Evolutionary conservation across 1,139 yeast species (phyloP).

Genomic region (Entelexis paramagnoliae): DNA sequence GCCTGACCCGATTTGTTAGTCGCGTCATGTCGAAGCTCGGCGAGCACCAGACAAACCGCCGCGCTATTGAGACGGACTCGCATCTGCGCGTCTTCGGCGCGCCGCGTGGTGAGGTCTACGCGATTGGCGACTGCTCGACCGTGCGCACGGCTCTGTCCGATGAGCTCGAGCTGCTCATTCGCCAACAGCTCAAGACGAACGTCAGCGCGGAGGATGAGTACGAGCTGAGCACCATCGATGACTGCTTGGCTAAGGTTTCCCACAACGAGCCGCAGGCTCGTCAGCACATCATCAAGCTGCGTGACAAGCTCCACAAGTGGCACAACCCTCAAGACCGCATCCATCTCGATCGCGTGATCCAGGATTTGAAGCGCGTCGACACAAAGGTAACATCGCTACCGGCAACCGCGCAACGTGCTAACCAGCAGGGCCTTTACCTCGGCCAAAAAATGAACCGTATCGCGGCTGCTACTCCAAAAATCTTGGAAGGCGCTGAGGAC

Average conservation of each 20-base stretch:
- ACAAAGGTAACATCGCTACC: constrained; percentile 53
- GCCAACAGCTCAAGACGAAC: constrained; percentile 21
- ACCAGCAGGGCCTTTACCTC: constrained; percentile 53
- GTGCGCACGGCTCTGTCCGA: constrained; percentile 48
- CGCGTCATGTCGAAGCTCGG: constrained; percentile 38
- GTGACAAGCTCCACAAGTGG: constrained; percentile 42
- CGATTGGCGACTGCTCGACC: constrained; percentile 59
- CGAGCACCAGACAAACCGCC: constrained; percentile 42
- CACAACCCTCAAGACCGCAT: constrained; percentile 44
- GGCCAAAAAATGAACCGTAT: constrained; percentile 46
- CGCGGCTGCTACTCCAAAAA: constrained; percentile 30
- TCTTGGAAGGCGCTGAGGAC: constrained; percentile 37
- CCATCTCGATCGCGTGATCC: constrained; percentile 41
- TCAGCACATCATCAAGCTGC: constrained; percentile 39
- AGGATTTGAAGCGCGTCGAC: constrained; percentile 44
- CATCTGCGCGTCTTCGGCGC: constrained; percentile 54
- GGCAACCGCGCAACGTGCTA: constrained; percentile 59
- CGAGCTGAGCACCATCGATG: constrained; percentile 24
- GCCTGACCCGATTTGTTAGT: constrained; percentile 48
- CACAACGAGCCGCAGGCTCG: constrained; percentile 48
- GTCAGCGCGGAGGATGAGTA: constrained; percentile 16
- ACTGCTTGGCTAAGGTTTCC: constrained; percentile 38
- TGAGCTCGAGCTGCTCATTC: constrained; percentile 38
- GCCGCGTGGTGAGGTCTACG: constrained; percentile 52
- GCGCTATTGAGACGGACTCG: constrained; percentile 59